A percentile compares a stretch with the other conserved stretches of the same genome.
Evolutionary conservation across 805 yeast species (phyloP).

Genomic region (Nakazawaea pomicola): DNA sequence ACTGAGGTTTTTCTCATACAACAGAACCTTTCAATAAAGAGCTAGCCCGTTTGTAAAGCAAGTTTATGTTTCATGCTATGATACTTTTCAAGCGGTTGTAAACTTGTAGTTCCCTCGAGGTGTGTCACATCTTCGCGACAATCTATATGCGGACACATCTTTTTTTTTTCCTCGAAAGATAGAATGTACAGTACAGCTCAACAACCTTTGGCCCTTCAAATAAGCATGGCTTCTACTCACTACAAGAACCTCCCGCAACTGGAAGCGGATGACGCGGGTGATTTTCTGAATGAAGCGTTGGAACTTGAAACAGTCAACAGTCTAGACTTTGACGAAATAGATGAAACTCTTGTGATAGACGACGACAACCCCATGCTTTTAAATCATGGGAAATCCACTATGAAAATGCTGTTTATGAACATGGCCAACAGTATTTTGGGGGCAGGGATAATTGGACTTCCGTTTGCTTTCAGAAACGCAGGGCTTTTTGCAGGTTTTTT

Average conservation of each 20-base stretch:
- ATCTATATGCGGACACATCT: too few species aligned
- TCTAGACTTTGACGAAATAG: background rate
- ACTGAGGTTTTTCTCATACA: too few species aligned
- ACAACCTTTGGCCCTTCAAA: too few species aligned
- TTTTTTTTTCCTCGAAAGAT: too few species aligned
- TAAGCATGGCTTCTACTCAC: background rate
- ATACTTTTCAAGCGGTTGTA: too few species aligned
- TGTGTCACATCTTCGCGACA: too few species aligned
- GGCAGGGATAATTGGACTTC: conserved; percentile 94
- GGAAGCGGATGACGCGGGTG: background rate
- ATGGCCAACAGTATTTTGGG: conserved; percentile 95
- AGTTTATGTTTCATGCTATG: too few species aligned
- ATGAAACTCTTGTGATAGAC: background rate
- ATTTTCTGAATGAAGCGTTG: background rate
- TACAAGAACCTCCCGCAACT: background rate
- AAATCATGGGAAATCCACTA: conserved; percentile 40
- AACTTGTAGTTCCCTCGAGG: too few species aligned
- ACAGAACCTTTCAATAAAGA: too few species aligned
- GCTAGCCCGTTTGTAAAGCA: too few species aligned
- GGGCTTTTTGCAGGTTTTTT: conserved; percentile 75
- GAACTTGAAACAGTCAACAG: background rate
- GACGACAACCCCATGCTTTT: background rate
- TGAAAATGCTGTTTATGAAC: conserved; percentile 92
- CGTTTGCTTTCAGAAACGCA: conserved; percentile 77
- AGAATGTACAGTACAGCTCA: too few species aligned